phyloP scores from a whole-genome alignment of 257 asterid genomes.

The Dorcoceras hygrometricum region DNA sequence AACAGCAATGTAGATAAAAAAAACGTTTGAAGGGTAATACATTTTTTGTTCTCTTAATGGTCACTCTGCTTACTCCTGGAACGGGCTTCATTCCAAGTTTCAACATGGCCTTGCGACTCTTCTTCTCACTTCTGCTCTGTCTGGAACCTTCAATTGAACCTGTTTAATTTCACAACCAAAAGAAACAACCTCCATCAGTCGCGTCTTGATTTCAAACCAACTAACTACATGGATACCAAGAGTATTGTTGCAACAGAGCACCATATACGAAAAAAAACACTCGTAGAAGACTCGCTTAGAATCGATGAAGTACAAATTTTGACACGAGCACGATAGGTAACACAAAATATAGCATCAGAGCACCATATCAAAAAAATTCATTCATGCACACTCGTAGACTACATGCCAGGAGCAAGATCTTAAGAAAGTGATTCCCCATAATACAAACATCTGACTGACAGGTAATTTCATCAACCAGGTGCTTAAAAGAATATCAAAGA shows the following conservation, averaged over 20 bases:
- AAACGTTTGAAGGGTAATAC: slow-evolving; percentile 33
- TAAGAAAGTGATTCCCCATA: background rate
- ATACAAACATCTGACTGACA: background rate
- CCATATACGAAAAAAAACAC: background rate
- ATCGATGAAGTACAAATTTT: background rate
- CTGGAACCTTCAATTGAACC: slow-evolving; percentile 60
- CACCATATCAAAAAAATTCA: too few species aligned
- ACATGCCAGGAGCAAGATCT: background rate
- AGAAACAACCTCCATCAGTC: slow-evolving; percentile 12
- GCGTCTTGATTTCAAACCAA: background rate
- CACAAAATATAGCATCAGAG: too few species aligned
- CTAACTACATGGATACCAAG: background rate
- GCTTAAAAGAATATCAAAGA: background rate
- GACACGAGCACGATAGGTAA: too few species aligned
- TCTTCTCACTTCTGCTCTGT: slow-evolving; percentile 97
- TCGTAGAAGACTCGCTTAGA: background rate
- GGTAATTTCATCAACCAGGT: background rate
- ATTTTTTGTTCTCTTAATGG: slow-evolving; percentile 77
- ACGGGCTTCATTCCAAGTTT: slow-evolving; percentile 92
- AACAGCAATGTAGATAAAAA: background rate
- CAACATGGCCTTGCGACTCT: slow-evolving; percentile 94
- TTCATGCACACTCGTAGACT: too few species aligned
- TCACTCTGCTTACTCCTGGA: slow-evolving; percentile 80
- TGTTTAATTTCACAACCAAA: slow-evolving; percentile 25
- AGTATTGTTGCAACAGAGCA: background rate